These are phyloP conservation scores for Chrysoporthe puriensis DNA, from an alignment of 2,329 filamentous ascomycete genomes.

Conservation along the genomic window DNA sequence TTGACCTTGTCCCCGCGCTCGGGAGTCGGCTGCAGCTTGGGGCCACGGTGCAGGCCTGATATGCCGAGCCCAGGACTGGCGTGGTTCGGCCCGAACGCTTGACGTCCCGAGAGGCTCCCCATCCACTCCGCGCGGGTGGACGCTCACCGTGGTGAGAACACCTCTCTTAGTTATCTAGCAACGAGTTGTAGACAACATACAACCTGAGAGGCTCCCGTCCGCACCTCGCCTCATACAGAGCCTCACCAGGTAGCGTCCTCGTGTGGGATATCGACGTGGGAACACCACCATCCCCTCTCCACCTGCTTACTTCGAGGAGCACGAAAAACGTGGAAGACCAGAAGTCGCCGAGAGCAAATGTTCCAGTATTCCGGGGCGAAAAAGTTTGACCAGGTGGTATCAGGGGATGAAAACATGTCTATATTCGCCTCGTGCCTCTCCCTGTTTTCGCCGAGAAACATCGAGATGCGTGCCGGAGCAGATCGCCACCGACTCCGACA, in stretches of 20 bases:
- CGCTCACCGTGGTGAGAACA: not conserved
- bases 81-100: slow-evolving; percentile 8
- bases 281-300: too few species aligned
- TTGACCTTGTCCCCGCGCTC: slow-evolving; percentile 2
- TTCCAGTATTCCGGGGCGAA: not conserved
- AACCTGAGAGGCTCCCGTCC: too few species aligned
- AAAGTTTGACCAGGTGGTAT: not conserved
- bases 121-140: not conserved
- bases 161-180: too few species aligned
- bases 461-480: too few species aligned
- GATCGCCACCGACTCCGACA: too few species aligned
- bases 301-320: too few species aligned
- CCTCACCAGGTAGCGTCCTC: too few species aligned
- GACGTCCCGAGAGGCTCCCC: not conserved
- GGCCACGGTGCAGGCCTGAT: not conserved
- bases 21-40: not conserved
- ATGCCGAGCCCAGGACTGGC: not conserved
- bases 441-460: not conserved
- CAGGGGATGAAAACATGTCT: not conserved
- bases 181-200: too few species aligned
- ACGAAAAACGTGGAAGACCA: not conserved
- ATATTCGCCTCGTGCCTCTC: not conserved
- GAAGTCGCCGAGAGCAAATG: not conserved
- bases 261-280: too few species aligned
- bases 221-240: too few species aligned